Evolutionary conservation across 805 yeast genomes (phyloP), one percentile per base, ranked within the genome.

Genomic region (Saccharomycopsis sp.): DNA sequence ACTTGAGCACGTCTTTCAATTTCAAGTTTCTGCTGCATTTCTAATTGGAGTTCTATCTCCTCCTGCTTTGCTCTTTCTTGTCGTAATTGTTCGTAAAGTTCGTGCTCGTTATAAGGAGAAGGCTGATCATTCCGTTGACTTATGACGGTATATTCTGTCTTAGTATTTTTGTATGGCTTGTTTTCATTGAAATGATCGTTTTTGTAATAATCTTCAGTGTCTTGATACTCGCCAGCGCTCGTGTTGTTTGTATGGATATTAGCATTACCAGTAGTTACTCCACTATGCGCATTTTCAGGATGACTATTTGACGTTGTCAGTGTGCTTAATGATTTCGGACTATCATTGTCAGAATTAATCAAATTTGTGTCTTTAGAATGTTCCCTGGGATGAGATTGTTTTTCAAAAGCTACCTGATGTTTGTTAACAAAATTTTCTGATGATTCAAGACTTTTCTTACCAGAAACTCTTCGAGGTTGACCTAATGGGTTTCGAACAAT

Each of bases 401-500:
- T n/a, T n/a, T n/a, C n/a, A n/a, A n/a, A n/a, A n/a, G n/a, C n/a
- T n/a, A n/a, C n/a, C n/a, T n/a, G n/a, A 27, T 27, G 31, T n/a
- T n/a, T n/a, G 13, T 27, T n/a, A n/a, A 11, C 31, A 27, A 11
- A n/a, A 11, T 27, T 27, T n/a, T 27, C 31, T 11, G 13, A 11
- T 11, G 31, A n/a, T 11, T n/a, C n/a, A 11, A 11, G 31, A 24
- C 50, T 46, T 21, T 33, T 39, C 16, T 41, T 36, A 14, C 45
- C 39, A 4, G 51, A 40, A 16, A 48, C 35, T 23, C 51, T 27
- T 32, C 48, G 26, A 5, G 51, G 51, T n/a, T 41, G 51, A 14
- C 51, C 51, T 21, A 48, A 28, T 2, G 44, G 35, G 16, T 38
- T 44, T 6, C 11, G 24, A 5, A 31, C 11, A 14, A 20, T 24